Conservation (phyloP, 371 early-diverging fungal genomes). For the Choanephora cucurbitarum region DNA sequence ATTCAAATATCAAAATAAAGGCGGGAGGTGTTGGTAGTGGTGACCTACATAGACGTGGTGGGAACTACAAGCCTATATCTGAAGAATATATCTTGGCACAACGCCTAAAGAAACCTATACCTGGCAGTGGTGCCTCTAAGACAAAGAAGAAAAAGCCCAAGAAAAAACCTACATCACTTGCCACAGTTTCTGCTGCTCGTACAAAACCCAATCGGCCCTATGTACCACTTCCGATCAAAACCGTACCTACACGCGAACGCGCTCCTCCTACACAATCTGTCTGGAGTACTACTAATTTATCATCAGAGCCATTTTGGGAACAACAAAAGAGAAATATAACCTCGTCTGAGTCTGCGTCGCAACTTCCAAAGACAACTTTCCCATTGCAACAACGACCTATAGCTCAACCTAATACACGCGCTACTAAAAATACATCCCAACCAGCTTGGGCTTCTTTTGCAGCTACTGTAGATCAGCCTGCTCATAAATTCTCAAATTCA, state of each 20-base stretch:
- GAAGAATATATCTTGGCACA: constrained; percentile 43
- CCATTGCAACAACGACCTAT: background rate
- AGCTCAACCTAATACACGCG: background rate
- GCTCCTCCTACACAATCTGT: constrained; percentile 4
- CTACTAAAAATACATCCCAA: background rate
- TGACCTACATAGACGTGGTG: constrained; percentile 41
- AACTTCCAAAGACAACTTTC: too few relatives aligned
- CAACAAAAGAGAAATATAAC: background rate
- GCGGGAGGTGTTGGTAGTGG: constrained; percentile 49
- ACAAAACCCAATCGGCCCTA: background rate
- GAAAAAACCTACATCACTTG: background rate
- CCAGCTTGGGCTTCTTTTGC: background rate
- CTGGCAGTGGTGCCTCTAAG: constrained; percentile 4
- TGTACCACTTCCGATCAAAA: background rate
- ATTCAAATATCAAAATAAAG: constrained; percentile 33
- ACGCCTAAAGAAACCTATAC: constrained; percentile 32
- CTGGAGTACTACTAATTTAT: constrained; percentile 22
- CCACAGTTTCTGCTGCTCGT: background rate
- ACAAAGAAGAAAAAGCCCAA: constrained; percentile 1
- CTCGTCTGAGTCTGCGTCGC: background rate
- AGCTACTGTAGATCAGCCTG: background rate
- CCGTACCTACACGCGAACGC: background rate
- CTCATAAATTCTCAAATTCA: background rate
- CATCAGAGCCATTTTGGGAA: constrained; percentile 35
- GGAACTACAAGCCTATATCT: constrained; percentile 44